Conservation (phyloP, 2,329 filamentous ascomycete species). For the Neofusicoccum kwambonambiense region DNA sequence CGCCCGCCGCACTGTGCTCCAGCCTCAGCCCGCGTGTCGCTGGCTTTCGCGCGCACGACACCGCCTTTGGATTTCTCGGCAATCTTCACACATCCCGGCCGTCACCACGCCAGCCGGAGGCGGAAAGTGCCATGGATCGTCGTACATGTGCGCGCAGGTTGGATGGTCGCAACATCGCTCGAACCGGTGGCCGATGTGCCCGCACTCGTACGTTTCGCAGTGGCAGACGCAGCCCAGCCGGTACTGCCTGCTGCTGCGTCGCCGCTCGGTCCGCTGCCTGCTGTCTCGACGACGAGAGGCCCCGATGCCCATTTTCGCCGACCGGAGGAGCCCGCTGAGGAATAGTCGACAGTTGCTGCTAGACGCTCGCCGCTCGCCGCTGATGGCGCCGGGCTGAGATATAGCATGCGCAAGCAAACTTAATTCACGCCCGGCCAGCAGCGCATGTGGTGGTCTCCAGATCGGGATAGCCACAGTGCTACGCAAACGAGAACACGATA, state of each 20-base stretch:
- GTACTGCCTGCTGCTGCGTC: not conserved
- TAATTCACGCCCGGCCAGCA: not conserved
- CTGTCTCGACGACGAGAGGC: not conserved
- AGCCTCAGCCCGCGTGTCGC: not conserved
- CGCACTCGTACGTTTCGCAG: conserved; percentile 2
- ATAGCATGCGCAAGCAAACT: not conserved
- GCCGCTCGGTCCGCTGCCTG: not conserved
- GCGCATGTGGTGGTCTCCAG: not conserved
- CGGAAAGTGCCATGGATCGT: conserved; percentile 15
- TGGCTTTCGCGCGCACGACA: not conserved
- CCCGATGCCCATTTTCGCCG: not conserved
- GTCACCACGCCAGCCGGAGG: not conserved
- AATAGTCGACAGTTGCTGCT: not conserved
- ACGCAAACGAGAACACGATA: not conserved
- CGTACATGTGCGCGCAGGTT: conserved; percentile 2
- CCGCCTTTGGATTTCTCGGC: not conserved
- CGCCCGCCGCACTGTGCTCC: not conserved
- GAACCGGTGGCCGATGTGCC: not conserved
- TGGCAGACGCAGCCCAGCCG: not conserved
- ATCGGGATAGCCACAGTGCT: not conserved
- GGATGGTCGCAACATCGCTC: conserved; percentile 3
- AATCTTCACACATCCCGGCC: conserved; percentile 1
- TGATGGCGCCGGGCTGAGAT: not conserved
- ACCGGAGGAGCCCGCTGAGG: not conserved
- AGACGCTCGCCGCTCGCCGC: not conserved